Evolutionary conservation across 176 grass and related monocot genomes (phyloP).

Genomic region (Elymus sibiricus): DNA sequence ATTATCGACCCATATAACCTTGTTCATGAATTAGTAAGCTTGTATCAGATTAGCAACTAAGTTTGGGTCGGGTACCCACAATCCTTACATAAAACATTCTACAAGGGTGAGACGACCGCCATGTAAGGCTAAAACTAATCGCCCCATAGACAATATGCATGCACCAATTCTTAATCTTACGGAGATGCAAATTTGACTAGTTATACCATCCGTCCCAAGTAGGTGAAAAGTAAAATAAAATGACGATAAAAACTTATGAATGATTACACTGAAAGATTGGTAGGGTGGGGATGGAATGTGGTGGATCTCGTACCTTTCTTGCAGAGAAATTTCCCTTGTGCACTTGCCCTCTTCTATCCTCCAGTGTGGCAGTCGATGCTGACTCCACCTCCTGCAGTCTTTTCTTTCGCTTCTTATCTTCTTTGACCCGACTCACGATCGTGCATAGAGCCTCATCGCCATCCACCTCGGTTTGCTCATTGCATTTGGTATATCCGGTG

Average conservation of each 20-base stretch:
- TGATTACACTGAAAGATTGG: background rate
- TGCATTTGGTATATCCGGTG: background rate
- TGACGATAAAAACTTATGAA: background rate
- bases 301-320: slow-evolving; percentile 41
- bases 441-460: background rate
- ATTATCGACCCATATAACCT: background rate
- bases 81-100: slow-evolving; percentile 46
- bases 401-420: slow-evolving; percentile 14
- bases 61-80: background rate
- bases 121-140: slow-evolving; percentile 7
- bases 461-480: background rate
- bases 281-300: slow-evolving; percentile 21
- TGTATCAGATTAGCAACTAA: background rate
- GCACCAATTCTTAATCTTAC: background rate
- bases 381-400: background rate
- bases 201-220: background rate
- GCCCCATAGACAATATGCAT: background rate
- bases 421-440: background rate
- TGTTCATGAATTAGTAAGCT: background rate
- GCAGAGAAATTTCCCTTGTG: slow-evolving; percentile 8
- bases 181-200: background rate
- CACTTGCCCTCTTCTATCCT: background rate
- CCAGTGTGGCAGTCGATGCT: background rate
- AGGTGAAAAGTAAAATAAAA: background rate
- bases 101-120: background rate